Percentiles rank a stretch among this genome's conserved stretches.
These are phyloP conservation scores for Volvox africanus DNA, from an alignment of 139 green algal species.

Conservation along the genomic window DNA sequence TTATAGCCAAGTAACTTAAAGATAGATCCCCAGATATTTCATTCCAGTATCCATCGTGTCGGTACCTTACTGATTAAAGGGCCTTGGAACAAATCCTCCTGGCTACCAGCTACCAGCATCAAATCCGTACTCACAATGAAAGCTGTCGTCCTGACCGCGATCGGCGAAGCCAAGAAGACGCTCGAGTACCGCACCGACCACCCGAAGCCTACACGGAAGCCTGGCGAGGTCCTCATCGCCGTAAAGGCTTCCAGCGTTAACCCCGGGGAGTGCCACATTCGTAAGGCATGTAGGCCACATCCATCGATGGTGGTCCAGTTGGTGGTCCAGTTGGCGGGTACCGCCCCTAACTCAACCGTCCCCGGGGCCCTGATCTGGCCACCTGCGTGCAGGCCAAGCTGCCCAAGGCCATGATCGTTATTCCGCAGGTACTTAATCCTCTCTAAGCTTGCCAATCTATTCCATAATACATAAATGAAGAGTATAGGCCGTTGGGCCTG, in stretches of 20 bases:
- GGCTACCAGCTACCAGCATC: no score
- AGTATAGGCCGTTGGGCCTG: no score
- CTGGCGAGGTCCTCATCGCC: conserved; percentile 26
- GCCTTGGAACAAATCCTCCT: no score
- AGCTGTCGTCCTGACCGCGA: conserved; percentile 9
- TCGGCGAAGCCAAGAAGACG: background rate
- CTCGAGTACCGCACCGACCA: conserved; percentile 6
- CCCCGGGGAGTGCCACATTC: background rate
- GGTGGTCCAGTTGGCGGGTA: background rate
- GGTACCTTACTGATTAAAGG: no score
- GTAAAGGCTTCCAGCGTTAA: conserved; percentile 17
- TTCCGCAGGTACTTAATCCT: conserved; percentile 4
- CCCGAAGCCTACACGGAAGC: conserved; percentile 12
- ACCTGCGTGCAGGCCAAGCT: conserved; percentile 7
- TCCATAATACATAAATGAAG: no score
- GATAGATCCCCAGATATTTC: no score
- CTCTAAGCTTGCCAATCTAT: no score
- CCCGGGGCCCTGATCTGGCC: background rate
- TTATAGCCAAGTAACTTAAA: no score
- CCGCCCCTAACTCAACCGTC: background rate
- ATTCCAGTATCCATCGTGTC: no score
- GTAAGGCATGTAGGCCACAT: background rate
- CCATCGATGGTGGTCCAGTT: background rate
- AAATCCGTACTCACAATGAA: background rate
- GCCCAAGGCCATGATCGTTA: conserved; percentile 8